Percentiles rank a stretch among this genome's conserved stretches.
These are phyloP conservation scores for Schizochytrium sp. DNA, from an alignment of 108 stramenopile species.

Conservation along the genomic window DNA sequence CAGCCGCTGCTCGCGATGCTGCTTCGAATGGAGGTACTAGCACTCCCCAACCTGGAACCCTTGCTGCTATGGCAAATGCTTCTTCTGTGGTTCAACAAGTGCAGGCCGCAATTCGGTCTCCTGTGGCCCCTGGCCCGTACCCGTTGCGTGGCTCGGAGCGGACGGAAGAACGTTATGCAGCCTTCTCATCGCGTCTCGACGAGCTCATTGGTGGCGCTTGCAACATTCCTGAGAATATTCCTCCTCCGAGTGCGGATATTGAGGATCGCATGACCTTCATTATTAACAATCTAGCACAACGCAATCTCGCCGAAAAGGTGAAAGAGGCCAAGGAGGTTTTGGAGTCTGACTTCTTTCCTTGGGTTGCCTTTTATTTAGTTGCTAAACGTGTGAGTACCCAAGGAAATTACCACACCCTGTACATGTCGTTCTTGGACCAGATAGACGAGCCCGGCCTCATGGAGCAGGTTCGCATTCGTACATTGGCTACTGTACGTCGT, in stretches of 20 bases:
- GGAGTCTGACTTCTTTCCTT: conserved; percentile 87
- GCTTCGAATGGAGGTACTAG: not conserved
- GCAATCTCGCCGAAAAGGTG: conserved; percentile 91
- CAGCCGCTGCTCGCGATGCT: not conserved
- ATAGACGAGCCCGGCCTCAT: conserved; percentile 85
- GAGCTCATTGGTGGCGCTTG: conserved; percentile 31
- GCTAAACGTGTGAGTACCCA: conserved; percentile 97
- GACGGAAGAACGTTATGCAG: not conserved
- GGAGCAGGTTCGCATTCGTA: conserved; percentile 88
- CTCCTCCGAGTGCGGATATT: conserved; percentile 83
- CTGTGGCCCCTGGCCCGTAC: conserved; percentile 7
- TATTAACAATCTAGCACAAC: conserved; percentile 94
- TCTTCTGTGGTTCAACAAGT: conserved; percentile 28
- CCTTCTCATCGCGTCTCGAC: conserved; percentile 42
- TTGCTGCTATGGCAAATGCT: conserved; percentile 61
- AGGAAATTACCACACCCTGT: conserved; percentile 94
- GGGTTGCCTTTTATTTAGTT: conserved; percentile 97
- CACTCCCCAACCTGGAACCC: not conserved
- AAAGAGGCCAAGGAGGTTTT: conserved; percentile 87
- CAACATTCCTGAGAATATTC: not conserved
- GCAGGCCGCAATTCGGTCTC: not conserved
- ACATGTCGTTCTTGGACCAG: conserved; percentile 90
- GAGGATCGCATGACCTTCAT: conserved; percentile 95
- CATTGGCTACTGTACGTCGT: conserved; percentile 91
- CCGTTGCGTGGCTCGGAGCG: conserved; percentile 43